Conservation (phyloP, 352 stramenopile species). For the Pelagophyceae sp. region DNA sequence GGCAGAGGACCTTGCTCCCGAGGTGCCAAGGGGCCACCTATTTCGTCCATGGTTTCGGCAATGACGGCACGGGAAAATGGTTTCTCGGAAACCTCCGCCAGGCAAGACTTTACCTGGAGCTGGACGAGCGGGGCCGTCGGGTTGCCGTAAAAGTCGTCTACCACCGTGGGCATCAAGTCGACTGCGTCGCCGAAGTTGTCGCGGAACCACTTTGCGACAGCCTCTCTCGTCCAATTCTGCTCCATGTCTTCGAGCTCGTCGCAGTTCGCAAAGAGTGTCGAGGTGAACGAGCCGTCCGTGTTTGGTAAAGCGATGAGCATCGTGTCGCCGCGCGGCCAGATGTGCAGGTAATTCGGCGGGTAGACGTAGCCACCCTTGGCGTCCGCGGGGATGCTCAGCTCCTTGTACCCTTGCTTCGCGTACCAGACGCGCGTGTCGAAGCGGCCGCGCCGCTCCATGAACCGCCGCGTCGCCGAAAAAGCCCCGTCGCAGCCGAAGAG, state of each 20-base stretch:
- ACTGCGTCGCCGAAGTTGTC: slow-evolving; percentile 34
- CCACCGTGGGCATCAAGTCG: slow-evolving; percentile 27
- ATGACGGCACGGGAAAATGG: too few relatives aligned
- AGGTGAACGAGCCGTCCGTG: slow-evolving; percentile 37
- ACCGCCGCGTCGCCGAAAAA: slow-evolving; percentile 31
- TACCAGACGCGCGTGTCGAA: slow-evolving; percentile 32
- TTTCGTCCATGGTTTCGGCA: too few relatives aligned
- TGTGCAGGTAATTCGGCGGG: slow-evolving; percentile 34
- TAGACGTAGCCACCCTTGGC: slow-evolving; percentile 19
- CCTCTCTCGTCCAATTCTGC: not conserved
- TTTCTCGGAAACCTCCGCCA: too few relatives aligned
- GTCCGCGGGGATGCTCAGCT: slow-evolving; percentile 30
- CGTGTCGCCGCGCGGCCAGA: slow-evolving; percentile 40
- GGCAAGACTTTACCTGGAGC: too few relatives aligned
- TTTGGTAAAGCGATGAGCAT: slow-evolving; percentile 47
- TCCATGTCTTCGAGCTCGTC: slow-evolving; percentile 23
- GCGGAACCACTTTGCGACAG: slow-evolving; percentile 31
- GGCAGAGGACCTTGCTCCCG: slow-evolving; percentile 13
- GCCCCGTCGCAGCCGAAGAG: slow-evolving; percentile 39
- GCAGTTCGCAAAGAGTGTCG: slow-evolving; percentile 33
- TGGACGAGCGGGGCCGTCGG: slow-evolving; percentile 34
- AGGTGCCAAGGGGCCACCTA: slow-evolving; percentile 36
- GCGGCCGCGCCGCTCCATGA: slow-evolving; percentile 25
- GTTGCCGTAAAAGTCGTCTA: slow-evolving; percentile 34
- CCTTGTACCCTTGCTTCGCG: slow-evolving; percentile 42